phyloP scores from a whole-genome alignment of 2,329 filamentous ascomycete species.

The Trichophyton rubrum region DNA sequence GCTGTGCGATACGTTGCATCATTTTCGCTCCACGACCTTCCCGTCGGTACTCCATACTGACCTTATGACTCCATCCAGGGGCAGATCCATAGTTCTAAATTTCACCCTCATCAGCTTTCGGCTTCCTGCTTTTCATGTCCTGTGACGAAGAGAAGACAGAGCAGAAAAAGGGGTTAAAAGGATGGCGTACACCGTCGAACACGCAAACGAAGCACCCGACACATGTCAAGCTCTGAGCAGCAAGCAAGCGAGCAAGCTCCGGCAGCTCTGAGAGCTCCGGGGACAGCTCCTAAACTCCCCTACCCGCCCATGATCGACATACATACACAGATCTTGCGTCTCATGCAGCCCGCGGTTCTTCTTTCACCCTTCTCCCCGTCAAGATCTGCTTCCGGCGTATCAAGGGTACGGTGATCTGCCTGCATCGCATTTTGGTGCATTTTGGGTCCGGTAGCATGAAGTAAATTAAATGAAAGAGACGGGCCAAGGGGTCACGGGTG shows the following conservation, averaged over 20 bases:
- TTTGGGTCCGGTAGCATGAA: not conserved
- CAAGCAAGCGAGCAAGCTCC: not conserved
- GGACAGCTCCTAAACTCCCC: not conserved
- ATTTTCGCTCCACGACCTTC: not conserved
- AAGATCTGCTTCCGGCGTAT: constrained; percentile 1
- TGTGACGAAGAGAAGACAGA: not conserved
- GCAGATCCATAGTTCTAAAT: not conserved
- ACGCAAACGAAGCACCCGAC: not conserved
- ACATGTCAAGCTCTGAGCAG: not conserved
- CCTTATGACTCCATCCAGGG: not conserved
- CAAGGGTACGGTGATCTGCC: not conserved
- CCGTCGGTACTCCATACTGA: not conserved
- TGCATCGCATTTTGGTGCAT: not conserved
- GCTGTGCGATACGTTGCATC: not conserved
- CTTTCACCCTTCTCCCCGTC: not conserved
- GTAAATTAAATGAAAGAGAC: constrained; percentile 2
- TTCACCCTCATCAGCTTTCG: not conserved
- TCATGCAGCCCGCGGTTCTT: not conserved
- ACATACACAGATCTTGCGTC: not conserved
- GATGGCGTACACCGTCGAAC: not conserved
- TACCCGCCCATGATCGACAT: not conserved
- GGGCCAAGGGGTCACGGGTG: not conserved
- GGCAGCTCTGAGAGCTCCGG: not conserved
- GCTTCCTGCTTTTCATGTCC: not conserved
- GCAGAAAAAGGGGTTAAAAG: too few species aligned